Evolutionary conservation across 371 early-diverging fungal genomes (phyloP).

Genomic region (Phascolomyces articulosus): DNA sequence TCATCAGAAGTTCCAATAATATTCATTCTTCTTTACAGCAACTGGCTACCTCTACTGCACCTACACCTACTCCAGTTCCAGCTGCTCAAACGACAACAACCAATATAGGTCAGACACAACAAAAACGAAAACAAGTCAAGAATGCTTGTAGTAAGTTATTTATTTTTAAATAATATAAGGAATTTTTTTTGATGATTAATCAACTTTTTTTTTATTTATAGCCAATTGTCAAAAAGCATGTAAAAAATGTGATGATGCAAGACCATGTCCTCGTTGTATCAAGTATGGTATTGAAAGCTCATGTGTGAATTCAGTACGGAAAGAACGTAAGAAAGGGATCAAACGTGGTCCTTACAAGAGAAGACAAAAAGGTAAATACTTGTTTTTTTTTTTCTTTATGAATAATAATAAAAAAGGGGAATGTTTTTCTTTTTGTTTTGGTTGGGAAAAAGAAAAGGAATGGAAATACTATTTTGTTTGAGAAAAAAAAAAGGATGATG

Average conservation of each 20-base stretch:
- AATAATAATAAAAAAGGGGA: too few species aligned
- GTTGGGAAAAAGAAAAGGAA: too few species aligned
- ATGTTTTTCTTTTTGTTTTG: too few species aligned
- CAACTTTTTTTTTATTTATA: slow-evolving; percentile 15
- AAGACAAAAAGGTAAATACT: slow-evolving; percentile 35
- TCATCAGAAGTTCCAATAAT: slow-evolving; percentile 2
- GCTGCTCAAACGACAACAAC: too few species aligned
- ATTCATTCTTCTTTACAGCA: slow-evolving; percentile 19
- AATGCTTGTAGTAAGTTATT: slow-evolving; percentile 52
- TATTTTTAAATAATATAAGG: too few species aligned
- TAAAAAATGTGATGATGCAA: slow-evolving; percentile 89
- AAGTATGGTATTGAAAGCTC: slow-evolving; percentile 72
- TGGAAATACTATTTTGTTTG: too few species aligned
- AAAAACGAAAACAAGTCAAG: slow-evolving; percentile 53
- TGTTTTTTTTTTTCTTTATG: too few species aligned
- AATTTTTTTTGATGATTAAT: not conserved
- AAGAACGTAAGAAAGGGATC: slow-evolving; percentile 83
- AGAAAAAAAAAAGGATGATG: too few species aligned
- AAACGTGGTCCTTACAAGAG: slow-evolving; percentile 86
- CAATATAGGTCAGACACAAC: slow-evolving; percentile 13
- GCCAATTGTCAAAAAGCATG: slow-evolving; percentile 92
- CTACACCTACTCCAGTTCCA: not conserved
- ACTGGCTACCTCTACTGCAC: slow-evolving; percentile 10
- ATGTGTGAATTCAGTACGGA: slow-evolving; percentile 82
- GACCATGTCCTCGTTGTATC: slow-evolving; percentile 88